Evolutionary conservation across 192 early-diverging fungal species (phyloP).

Genomic region (Diversispora eburnea): DNA sequence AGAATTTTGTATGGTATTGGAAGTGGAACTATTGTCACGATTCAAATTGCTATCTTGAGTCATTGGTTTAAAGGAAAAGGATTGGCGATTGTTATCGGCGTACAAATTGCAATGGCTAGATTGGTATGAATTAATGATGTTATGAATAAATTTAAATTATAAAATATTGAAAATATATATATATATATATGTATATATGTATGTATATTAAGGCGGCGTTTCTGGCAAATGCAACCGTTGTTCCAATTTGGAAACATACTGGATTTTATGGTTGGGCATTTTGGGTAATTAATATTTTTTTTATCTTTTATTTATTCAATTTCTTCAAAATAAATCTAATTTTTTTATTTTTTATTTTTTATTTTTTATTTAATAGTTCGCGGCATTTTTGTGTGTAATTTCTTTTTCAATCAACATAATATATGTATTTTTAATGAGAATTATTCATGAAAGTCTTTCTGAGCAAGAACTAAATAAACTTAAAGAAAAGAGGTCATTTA

Average conservation of each 20-base stretch:
- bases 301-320: background rate
- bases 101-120: slow-evolving; percentile 61
- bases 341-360: slow-evolving; percentile 39
- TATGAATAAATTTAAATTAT: background rate
- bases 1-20: slow-evolving; percentile 66
- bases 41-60: slow-evolving; percentile 65
- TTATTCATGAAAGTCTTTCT: slow-evolving; percentile 18
- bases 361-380: slow-evolving; percentile 48
- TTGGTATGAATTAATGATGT: slow-evolving; percentile 33
- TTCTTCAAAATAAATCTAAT: too few species aligned
- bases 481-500: slow-evolving; percentile 56
- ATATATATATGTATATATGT: too few species aligned
- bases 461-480: slow-evolving; percentile 15
- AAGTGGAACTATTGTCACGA: slow-evolving; percentile 60
- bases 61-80: slow-evolving; percentile 66
- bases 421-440: slow-evolving; percentile 51
- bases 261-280: slow-evolving; percentile 42
- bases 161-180: background rate
- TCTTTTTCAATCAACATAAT: slow-evolving; percentile 59
- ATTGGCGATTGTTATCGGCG: slow-evolving; percentile 54
- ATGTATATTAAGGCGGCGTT: slow-evolving; percentile 51
- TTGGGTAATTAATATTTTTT: slow-evolving; percentile 29
- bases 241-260: slow-evolving; percentile 50
- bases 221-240: slow-evolving; percentile 56
- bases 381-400: slow-evolving; percentile 52